Percentiles rank a stretch among this genome's conserved stretches.
phyloP scores from a whole-genome alignment of 2,329 filamentous ascomycete genomes.

The Diaporthe ampelina region DNA sequence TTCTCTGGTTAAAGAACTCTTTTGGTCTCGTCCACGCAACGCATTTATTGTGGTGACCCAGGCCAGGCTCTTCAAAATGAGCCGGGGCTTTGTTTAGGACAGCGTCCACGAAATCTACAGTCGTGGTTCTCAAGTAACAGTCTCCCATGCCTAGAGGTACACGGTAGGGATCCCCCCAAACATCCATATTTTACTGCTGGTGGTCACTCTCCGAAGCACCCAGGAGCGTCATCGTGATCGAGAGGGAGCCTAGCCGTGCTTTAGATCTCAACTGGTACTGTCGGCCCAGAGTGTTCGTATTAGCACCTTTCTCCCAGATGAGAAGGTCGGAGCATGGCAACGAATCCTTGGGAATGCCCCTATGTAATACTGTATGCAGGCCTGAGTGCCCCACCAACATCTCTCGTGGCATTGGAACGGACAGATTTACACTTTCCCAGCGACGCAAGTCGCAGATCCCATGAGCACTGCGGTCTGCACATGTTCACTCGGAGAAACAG shows the following conservation, averaged over 20 bases:
- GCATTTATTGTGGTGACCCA: no score
- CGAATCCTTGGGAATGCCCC: neutral
- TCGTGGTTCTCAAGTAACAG: neutral
- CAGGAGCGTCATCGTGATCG: neutral
- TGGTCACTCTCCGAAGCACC: neutral
- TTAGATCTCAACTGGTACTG: neutral
- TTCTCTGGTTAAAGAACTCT: neutral
- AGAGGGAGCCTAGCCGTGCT: neutral
- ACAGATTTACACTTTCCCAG: neutral
- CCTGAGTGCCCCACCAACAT: neutral
- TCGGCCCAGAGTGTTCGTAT: neutral
- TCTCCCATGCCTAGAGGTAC: neutral
- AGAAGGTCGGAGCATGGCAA: neutral
- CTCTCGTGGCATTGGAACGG: neutral
- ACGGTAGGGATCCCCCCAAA: neutral
- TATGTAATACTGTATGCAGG: neutral
- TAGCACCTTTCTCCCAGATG: neutral
- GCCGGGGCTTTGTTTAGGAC: slow-evolving; percentile 4
- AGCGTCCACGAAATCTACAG: neutral
- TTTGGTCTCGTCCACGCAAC: no score
- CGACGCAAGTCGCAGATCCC: neutral
- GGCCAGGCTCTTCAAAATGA: no score
- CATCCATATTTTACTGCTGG: neutral
- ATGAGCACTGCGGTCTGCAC: neutral
- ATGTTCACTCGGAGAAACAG: no score